Conservation (phyloP, 1,139 yeast genomes). For the Lodderomyces parapsilosis region DNA sequence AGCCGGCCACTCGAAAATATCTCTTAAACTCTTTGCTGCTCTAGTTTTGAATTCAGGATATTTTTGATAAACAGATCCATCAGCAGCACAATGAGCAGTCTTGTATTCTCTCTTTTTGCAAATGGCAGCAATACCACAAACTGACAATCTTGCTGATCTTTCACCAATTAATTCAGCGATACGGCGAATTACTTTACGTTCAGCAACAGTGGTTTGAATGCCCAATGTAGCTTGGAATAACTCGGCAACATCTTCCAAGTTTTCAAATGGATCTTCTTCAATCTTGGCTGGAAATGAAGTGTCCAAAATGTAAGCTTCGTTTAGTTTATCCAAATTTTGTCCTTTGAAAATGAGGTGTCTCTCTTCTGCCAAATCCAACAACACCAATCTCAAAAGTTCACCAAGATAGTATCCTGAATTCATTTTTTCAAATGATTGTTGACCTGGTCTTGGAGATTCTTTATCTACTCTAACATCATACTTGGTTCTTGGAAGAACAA, state of each 20-base stretch:
- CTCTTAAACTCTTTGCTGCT: constrained; percentile 86
- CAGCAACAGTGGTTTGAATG: constrained; percentile 68
- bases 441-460: constrained; percentile 94
- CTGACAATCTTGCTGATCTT: constrained; percentile 88
- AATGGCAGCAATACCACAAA: constrained; percentile 95
- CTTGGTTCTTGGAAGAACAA: constrained; percentile 82
- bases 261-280: constrained; percentile 89
- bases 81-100: constrained; percentile 90
- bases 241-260: constrained; percentile 71
- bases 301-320: constrained; percentile 71
- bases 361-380: constrained; percentile 67
- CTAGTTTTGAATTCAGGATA: constrained; percentile 90
- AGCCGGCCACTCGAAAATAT: constrained; percentile 75
- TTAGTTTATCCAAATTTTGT: constrained; percentile 62
- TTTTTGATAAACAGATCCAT: constrained; percentile 91
- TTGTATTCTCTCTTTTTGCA: constrained; percentile 81
- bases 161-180: constrained; percentile 87
- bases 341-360: constrained; percentile 62
- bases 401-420: constrained; percentile 96
- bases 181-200: constrained; percentile 79
- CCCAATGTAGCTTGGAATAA: constrained; percentile 60
- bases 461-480: constrained; percentile 79
- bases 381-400: constrained; percentile 79
- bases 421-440: constrained; percentile 96
- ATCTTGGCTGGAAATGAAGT: constrained; percentile 84